Conservation (phyloP, 768 basidiomycete species). For the Lentinula boryana region DNA sequence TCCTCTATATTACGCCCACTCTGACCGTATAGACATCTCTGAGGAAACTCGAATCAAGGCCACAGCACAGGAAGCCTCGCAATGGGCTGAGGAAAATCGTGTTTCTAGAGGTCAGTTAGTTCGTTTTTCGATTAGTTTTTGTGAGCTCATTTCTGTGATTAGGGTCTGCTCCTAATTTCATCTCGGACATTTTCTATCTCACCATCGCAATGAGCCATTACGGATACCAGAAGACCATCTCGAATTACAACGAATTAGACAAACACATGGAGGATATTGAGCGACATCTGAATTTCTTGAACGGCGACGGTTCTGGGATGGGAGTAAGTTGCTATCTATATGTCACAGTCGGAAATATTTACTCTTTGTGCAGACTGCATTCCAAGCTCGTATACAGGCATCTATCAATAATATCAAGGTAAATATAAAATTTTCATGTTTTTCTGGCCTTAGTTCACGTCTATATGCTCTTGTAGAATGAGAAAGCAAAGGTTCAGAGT, state of each 20-base stretch:
- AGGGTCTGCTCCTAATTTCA: conserved; percentile 82
- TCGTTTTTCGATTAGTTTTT: neutral
- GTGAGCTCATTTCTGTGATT: neutral
- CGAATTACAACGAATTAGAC: conserved; percentile 63
- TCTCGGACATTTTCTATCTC: conserved; percentile 92
- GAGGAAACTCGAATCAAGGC: conserved; percentile 96
- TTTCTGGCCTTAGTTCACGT: neutral
- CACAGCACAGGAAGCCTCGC: conserved; percentile 77
- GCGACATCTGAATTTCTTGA: conserved; percentile 67
- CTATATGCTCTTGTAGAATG: conserved; percentile 36
- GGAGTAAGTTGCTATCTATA: conserved; percentile 44
- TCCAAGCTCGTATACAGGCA: conserved; percentile 72
- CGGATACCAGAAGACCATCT: conserved; percentile 78
- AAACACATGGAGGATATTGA: conserved; percentile 76
- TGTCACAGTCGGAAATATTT: neutral
- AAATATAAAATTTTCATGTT: neutral
- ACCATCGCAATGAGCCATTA: conserved; percentile 85
- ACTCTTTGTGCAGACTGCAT: conserved; percentile 42
- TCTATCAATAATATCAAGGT: conserved; percentile 78
- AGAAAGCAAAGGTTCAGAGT: conserved; percentile 65
- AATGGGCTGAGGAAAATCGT: conserved; percentile 56
- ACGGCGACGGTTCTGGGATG: conserved; percentile 77
- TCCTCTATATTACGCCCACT: conserved; percentile 68
- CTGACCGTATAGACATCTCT: conserved; percentile 63
- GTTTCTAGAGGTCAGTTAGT: conserved; percentile 32